These are phyloP conservation scores for Alternaria gansuensis DNA, from an alignment of 2,329 filamentous ascomycete genomes.

Conservation along the genomic window DNA sequence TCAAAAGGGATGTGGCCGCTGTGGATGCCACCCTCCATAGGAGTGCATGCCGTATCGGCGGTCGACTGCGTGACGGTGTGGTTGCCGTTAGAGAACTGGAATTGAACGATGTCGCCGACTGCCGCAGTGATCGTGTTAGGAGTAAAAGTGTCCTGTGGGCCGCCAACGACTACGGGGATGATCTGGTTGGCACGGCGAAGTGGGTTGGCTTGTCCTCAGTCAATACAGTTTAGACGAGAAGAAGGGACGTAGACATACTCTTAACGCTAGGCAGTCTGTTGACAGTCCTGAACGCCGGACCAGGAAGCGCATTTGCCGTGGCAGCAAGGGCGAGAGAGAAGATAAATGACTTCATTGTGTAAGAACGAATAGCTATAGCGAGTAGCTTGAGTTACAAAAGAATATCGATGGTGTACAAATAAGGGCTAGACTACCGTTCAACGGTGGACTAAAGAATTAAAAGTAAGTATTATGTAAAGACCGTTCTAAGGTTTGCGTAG, in stretches of 20 bases:
- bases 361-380: constrained; percentile 3
- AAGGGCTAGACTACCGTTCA: constrained; percentile 34
- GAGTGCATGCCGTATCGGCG: constrained; percentile 37
- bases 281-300: constrained; percentile 14
- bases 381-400: constrained; percentile 1
- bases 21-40: constrained; percentile 41
- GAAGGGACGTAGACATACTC: background rate
- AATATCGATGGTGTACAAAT: constrained; percentile 7
- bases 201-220: constrained; percentile 26
- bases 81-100: constrained; percentile 47
- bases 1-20: constrained; percentile 44
- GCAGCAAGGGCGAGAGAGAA: constrained; percentile 24
- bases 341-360: constrained; percentile 30
- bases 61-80: constrained; percentile 47
- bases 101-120: constrained; percentile 44
- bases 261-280: constrained; percentile 16
- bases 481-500: constrained; percentile 39
- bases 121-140: constrained; percentile 42
- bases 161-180: constrained; percentile 45
- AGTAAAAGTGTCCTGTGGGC: constrained; percentile 41
- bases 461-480: constrained; percentile 32
- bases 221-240: background rate
- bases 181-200: constrained; percentile 36
- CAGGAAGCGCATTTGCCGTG: constrained; percentile 29
- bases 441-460: constrained; percentile 24